These are phyloP conservation scores for Obba rivulosa DNA, from an alignment of 768 basidiomycete species.

Conservation along the genomic window DNA sequence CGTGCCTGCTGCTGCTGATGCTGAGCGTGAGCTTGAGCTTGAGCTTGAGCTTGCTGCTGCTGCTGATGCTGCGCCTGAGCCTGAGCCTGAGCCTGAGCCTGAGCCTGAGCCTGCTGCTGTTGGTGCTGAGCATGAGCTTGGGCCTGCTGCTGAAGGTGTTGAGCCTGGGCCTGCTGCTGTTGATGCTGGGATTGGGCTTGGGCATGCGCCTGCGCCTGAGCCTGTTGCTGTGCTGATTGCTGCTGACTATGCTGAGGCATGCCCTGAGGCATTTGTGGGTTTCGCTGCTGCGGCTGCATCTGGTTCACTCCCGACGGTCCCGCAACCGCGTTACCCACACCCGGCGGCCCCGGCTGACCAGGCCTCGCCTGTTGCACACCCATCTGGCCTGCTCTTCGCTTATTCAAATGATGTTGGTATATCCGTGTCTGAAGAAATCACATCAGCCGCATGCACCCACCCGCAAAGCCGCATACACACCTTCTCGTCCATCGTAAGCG, in stretches of 20 bases:
- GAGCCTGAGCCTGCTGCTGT: conserved; percentile 7
- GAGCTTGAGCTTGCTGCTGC: conserved; percentile 34
- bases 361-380: neutral
- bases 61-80: conserved; percentile 39
- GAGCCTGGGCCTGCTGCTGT: conserved; percentile 13
- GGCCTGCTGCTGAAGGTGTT: conserved; percentile 26
- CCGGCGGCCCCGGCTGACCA: conserved; percentile 20
- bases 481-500: conserved; percentile 54
- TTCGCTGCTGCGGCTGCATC: conserved; percentile 31
- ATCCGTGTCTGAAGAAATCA: conserved; percentile 8
- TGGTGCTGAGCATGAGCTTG: conserved; percentile 29
- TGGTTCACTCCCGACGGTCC: conserved; percentile 34
- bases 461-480: conserved; percentile 28
- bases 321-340: conserved; percentile 33
- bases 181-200: conserved; percentile 49
- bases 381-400: too few species aligned
- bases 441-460: neutral
- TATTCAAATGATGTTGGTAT: neutral
- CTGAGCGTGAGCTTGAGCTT: conserved; percentile 29
- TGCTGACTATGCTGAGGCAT: conserved; percentile 16
- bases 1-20: conserved; percentile 20
- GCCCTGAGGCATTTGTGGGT: conserved; percentile 10
- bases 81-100: conserved; percentile 8
- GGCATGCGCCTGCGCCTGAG: conserved; percentile 22
- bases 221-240: conserved; percentile 12